These are phyloP conservation scores for Penicillium roqueforti DNA, from an alignment of 495 filamentous ascomycete species.

Conservation along the genomic window DNA sequence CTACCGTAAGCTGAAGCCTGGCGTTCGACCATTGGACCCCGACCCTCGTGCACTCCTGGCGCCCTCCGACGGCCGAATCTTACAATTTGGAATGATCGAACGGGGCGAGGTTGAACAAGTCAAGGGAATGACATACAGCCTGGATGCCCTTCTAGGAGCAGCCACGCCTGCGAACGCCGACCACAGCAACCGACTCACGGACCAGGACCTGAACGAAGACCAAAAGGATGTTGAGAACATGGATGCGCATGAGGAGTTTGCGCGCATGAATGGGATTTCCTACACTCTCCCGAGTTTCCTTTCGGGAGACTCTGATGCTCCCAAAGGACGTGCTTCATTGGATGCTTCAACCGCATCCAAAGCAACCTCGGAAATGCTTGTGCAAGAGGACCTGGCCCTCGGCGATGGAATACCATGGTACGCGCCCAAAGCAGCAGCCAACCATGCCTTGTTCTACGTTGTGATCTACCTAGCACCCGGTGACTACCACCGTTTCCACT, in stretches of 20 bases:
- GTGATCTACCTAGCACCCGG: conserved; percentile 98
- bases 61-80: conserved; percentile 81
- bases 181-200: conserved; percentile 36
- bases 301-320: conserved; percentile 55
- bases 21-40: conserved; percentile 79
- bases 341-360: conserved; percentile 66
- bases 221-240: conserved; percentile 49
- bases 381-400: conserved; percentile 75
- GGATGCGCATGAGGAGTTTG: conserved; percentile 83
- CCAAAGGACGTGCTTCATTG: conserved; percentile 38
- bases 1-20: conserved; percentile 89
- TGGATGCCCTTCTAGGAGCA: conserved; percentile 84
- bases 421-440: conserved; percentile 56
- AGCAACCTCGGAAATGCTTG: conserved; percentile 68
- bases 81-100: conserved; percentile 90
- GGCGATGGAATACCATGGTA: conserved; percentile 73
- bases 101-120: conserved; percentile 96
- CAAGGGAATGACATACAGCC: conserved; percentile 95
- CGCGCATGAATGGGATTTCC: conserved; percentile 90
- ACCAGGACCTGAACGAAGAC: conserved; percentile 22
- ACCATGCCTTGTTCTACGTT: conserved; percentile 76
- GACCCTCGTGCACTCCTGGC: conserved; percentile 74
- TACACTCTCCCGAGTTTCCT: conserved; percentile 90
- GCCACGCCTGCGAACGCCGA: conserved; percentile 44
- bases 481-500: conserved; percentile 98